These are phyloP conservation scores for Sanghuangporus baumii DNA, from an alignment of 1,284 basidiomycete genomes.

Conservation along the genomic window DNA sequence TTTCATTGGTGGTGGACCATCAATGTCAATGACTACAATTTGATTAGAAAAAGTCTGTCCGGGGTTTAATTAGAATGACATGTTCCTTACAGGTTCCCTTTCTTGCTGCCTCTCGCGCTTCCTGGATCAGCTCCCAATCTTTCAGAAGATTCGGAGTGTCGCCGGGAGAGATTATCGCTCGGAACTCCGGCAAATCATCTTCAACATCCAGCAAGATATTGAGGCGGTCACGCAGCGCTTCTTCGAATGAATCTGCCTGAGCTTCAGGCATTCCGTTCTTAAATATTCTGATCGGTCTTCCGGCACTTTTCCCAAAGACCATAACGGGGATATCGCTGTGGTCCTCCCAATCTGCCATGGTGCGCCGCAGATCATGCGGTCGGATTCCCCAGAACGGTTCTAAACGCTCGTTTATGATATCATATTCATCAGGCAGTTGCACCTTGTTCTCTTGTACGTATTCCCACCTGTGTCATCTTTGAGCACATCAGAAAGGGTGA, in stretches of 20 bases:
- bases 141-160: conserved; percentile 42
- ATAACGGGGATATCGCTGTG: conserved; percentile 18
- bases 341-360: conserved; percentile 20
- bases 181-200: conserved; percentile 35
- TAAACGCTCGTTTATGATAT: conserved; percentile 25
- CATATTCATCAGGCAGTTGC: conserved; percentile 29
- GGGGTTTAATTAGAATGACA: background rate
- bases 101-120: conserved; percentile 36
- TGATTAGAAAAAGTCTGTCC: background rate
- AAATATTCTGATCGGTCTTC: conserved; percentile 15
- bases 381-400: conserved; percentile 25
- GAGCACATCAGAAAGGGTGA: background rate
- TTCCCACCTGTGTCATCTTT: conserved; percentile 19
- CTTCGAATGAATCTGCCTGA: conserved; percentile 6
- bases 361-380: conserved; percentile 19
- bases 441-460: conserved; percentile 29
- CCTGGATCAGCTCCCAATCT: conserved; percentile 35
- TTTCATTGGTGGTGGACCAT: conserved; percentile 14
- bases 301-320: conserved; percentile 20
- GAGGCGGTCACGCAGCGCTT: conserved; percentile 18
- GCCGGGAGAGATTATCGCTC: conserved; percentile 41
- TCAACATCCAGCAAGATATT: conserved; percentile 35
- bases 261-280: conserved; percentile 18
- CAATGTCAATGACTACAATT: conserved; percentile 13
- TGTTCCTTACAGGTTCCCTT: conserved; percentile 35